Evolutionary conservation across 495 filamentous ascomycete genomes (phyloP).

Genomic region (Penicillium angulare): DNA sequence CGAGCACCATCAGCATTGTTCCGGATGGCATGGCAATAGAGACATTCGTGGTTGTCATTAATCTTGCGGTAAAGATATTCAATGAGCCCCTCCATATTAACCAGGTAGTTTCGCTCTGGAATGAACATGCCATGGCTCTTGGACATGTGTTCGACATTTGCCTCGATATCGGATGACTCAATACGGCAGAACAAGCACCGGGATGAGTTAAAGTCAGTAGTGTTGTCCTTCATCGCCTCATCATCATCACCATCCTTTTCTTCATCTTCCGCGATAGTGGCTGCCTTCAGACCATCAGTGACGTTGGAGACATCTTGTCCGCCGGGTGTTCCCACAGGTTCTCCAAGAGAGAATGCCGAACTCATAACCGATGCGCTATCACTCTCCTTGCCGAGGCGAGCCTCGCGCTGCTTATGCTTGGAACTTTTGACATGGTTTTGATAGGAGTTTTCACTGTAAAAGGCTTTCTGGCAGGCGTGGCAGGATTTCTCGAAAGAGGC

Average conservation of each 20-base stretch:
- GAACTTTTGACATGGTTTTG: conserved; percentile 88
- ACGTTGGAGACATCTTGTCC: conserved; percentile 77
- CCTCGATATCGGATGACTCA: conserved; percentile 63
- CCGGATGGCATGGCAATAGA: conserved; percentile 79
- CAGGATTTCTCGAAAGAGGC: conserved; percentile 86
- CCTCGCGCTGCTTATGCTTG: conserved; percentile 77
- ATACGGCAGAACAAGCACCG: conserved; percentile 91
- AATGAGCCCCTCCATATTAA: conserved; percentile 77
- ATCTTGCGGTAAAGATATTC: conserved; percentile 74
- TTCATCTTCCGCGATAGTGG: conserved; percentile 67
- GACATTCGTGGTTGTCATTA: conserved; percentile 70
- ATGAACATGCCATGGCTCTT: conserved; percentile 95
- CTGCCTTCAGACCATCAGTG: conserved; percentile 71
- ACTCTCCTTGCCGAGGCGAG: conserved; percentile 40
- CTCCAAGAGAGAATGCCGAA: conserved; percentile 87
- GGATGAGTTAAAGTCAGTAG: conserved; percentile 47
- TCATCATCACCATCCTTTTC: conserved; percentile 32
- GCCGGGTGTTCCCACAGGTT: conserved; percentile 58
- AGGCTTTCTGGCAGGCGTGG: conserved; percentile 81
- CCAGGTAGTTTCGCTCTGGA: conserved; percentile 78
- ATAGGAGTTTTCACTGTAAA: conserved; percentile 94
- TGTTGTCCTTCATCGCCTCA: conserved; percentile 27
- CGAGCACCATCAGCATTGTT: conserved; percentile 72
- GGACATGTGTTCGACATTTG: conserved; percentile 86
- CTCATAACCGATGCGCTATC: conserved; percentile 81